Base-by-base conservation (phyloP, 306 rosid genomes). In the Alnus rubra region DNA sequence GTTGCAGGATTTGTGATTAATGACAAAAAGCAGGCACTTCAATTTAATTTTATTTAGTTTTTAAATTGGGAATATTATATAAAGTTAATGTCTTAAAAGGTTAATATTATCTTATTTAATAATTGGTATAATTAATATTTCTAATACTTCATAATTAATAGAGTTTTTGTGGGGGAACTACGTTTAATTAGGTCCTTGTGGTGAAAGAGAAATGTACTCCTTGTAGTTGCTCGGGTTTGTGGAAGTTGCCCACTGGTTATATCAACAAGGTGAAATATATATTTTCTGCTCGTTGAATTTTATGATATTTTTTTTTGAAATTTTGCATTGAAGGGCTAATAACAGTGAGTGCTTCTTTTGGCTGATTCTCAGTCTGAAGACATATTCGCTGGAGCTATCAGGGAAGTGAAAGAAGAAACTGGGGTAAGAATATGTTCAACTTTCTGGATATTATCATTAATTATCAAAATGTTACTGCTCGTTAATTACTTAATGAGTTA, bases 371-470 rank as follows among this genome's bases (percentile, higher is more conserved):
- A 80, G 88, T 85, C 76, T 67, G 90, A 87, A 80, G 88, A 87
- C 55, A 74, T 79, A 82, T 82, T 82, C 58, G 42, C 74, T 42
- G 86, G 85, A 74, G 84, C 80, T 49, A 37, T 71, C 53, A 79
- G 86, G 75, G 88, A 87, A 87, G 88, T 87, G 56, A 87, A 84
- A 81, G 90, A 87, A 56, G 90, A 87, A 81, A 84, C 90, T 52
- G 86, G 85, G 33, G 90, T 87, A 80, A 76, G 69, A 48, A 72
- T 31, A 52, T 3, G 9, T 10, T 59, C 71, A 73, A 3, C 15
- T 49, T 77, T 71, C 5, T 70, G 23, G n/a, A 15, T 8, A 35
- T 56, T 16, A 33, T 13, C 35, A 15, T 2, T 50, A 49, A 15
- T 2, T 50, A 49, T 9, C 65, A 14, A 10, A 14, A 10, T 73